Base-by-base conservation (phyloP, 2,329 filamentous ascomycete species). In the Verticillium longisporum region DNA sequence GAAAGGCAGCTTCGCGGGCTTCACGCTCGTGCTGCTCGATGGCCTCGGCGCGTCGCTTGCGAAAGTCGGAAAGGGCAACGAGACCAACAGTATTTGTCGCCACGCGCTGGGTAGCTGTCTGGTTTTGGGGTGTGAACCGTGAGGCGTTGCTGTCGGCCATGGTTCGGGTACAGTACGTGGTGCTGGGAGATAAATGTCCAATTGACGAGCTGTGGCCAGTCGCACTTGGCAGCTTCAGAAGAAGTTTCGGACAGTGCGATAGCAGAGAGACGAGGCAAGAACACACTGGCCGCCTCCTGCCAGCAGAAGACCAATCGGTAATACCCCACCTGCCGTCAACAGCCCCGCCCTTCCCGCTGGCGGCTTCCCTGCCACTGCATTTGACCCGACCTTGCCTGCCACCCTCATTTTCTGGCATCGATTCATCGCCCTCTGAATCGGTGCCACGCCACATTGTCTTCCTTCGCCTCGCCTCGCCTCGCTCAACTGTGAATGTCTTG, bases 41-140 rank as follows among this genome's bases (percentile, higher is more conserved):
- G n/a, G 93, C 91, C 75, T 97, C 92, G 68, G 92, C 93, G 74
- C 94, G 91, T 62, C 95, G 88, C 78, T 99, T 98, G 75, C 94
- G 92, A 74, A 96, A 98, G 72, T 98, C 95, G 66, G 91, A 92
- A 54, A 97, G 87, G 61, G 91, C 86, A 59, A 98, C 94, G 2
- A 99, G 87, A 50, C 95, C 95, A 66, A 97, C 92, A 0, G 92
- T 96, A 70, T 92, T 88, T 60, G 87, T 91, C 63, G 94, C 94
- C 56, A 97, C 82, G 14, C 92, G 82, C 70, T 97, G 88, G 73
- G 94, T 86, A 1, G 91, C 90, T 1, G 90, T 90, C 67, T 88
- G 82, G 65, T 87, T 88, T 70, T 93, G 90, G 53, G 88, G 81
- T 1, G 88, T 88, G 75, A 96, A 97, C 64, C 89, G 86, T 61